Evolutionary conservation across 2,329 filamentous ascomycete genomes (phyloP).

Genomic region (Dothistroma septosporum): DNA sequence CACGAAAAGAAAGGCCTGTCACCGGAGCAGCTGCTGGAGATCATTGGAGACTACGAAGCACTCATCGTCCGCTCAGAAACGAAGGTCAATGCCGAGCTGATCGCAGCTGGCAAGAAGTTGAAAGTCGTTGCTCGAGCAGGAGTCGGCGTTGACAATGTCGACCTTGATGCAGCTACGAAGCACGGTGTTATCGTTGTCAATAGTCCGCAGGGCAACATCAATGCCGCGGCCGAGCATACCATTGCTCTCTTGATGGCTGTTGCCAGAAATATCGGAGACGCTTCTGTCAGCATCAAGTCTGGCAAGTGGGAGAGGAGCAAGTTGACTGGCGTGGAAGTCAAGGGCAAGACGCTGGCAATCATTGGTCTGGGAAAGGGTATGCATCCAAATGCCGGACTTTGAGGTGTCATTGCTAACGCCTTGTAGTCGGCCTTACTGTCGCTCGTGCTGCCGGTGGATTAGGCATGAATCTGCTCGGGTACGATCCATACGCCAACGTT

Average conservation of each 20-base stretch:
- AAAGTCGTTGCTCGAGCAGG: conserved; percentile 77
- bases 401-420: conserved; percentile 10
- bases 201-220: conserved; percentile 73
- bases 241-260: conserved; percentile 63
- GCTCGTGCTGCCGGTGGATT: conserved; percentile 73
- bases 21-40: conserved; percentile 58
- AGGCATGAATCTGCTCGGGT: conserved; percentile 69
- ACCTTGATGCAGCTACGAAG: conserved; percentile 67
- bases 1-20: conserved; percentile 62
- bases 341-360: conserved; percentile 70
- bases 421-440: conserved; percentile 68
- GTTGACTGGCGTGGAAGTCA: conserved; percentile 72
- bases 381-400: background rate
- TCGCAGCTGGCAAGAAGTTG: conserved; percentile 63
- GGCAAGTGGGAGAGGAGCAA: conserved; percentile 71
- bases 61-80: conserved; percentile 79
- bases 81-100: conserved; percentile 66
- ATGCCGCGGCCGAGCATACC: conserved; percentile 56
- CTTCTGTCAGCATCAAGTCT: conserved; percentile 64
- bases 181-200: conserved; percentile 77
- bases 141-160: conserved; percentile 78
- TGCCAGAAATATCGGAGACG: conserved; percentile 68
- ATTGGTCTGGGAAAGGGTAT: conserved; percentile 73
- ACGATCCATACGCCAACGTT: conserved; percentile 72
- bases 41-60: conserved; percentile 69